Evolutionary conservation across 345 rosid genomes (phyloP).

Genomic region (Populus euphratica): DNA sequence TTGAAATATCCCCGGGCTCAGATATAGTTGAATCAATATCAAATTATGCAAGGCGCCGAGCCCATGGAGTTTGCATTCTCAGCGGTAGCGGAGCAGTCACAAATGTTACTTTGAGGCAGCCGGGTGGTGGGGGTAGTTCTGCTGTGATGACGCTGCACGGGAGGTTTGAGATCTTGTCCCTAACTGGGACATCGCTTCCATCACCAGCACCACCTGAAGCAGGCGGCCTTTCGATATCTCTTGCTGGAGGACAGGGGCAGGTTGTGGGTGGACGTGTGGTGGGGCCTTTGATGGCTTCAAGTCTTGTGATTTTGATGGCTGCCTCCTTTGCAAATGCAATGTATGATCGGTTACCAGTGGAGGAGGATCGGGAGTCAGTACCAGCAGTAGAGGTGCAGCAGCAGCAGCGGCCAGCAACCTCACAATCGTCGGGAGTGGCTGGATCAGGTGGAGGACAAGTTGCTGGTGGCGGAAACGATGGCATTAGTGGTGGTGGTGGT

Average conservation of each 20-base stretch:
- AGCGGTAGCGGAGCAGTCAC: slow-evolving; percentile 63
- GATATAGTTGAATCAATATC: slow-evolving; percentile 56
- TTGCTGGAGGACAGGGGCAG: slow-evolving; percentile 75
- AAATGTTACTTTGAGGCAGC: slow-evolving; percentile 62
- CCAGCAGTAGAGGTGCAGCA: slow-evolving; percentile 21
- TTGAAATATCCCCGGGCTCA: slow-evolving; percentile 55
- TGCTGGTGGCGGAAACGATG: too few species aligned
- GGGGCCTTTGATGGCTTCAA: slow-evolving; percentile 61
- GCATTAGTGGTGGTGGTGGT: too few species aligned
- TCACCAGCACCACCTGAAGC: slow-evolving; percentile 74
- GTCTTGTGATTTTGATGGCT: slow-evolving; percentile 69
- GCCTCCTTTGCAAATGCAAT: slow-evolving; percentile 68
- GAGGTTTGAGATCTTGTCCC: slow-evolving; percentile 64
- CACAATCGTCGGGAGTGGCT: too few species aligned
- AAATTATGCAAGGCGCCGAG: slow-evolving; percentile 52
- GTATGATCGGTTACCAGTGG: slow-evolving; percentile 66
- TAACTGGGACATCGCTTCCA: slow-evolving; percentile 63
- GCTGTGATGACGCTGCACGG: slow-evolving; percentile 60
- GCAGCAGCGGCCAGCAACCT: slow-evolving; percentile 17
- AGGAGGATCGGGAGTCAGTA: slow-evolving; percentile 37
- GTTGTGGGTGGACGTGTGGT: slow-evolving; percentile 70
- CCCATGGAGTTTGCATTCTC: slow-evolving; percentile 61
- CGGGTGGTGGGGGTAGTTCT: slow-evolving; percentile 42
- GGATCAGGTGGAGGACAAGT: too few species aligned
- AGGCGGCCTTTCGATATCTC: slow-evolving; percentile 54